Base-by-base conservation (phyloP, 2,329 filamentous ascomycete species). In the Fusarium transvaalense region DNA sequence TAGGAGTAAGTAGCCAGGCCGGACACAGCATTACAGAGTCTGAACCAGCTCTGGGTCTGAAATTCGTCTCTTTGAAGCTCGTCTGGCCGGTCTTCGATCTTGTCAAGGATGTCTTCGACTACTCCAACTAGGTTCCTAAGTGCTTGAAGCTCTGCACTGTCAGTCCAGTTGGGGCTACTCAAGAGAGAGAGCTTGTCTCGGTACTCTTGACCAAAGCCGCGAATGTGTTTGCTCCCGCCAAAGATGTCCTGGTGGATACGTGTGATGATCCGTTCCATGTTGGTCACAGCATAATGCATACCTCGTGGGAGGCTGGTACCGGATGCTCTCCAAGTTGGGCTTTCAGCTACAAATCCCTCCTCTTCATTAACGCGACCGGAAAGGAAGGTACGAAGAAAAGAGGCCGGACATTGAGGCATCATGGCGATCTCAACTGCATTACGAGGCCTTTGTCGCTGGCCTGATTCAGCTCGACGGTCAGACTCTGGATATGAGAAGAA, bases 341-440 rank as follows among this genome's bases (percentile, higher is more conserved):
- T 43, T 13, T 15, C 21, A 5, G 12, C 25, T 3, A 48, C 45
- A 1, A 63, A 9, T 2, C 9, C 17, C 0, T 35, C 19, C 12
- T 62, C 46, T 1, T 3, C 1, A 2, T 6, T 10, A 5, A 27
- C 25, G 0, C 42, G 42, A 31, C 14, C 25, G 4, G 37, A 37
- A 6, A 68, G 48, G 8, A 68, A 43, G 12, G 9, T 35, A 3
- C 21, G n/a, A 1, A 68, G 53, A 19, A 68, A 48, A 2, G 27
- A 50, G 5, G 0, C 42, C 1, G 52, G 47, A 4, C 64, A 64
- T 4, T 43, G 35, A 1, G 58, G 39, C 17, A 51, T 45, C 41
- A 67, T 53, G 12, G 64, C 58, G 10, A 68, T 57, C 15, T 68
- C 64, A 0, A 67, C 23, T 6, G 60, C 52, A 4, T 67, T 68